These are phyloP conservation scores for Candida ortonii DNA, from an alignment of 805 yeast species.

Conservation along the genomic window DNA sequence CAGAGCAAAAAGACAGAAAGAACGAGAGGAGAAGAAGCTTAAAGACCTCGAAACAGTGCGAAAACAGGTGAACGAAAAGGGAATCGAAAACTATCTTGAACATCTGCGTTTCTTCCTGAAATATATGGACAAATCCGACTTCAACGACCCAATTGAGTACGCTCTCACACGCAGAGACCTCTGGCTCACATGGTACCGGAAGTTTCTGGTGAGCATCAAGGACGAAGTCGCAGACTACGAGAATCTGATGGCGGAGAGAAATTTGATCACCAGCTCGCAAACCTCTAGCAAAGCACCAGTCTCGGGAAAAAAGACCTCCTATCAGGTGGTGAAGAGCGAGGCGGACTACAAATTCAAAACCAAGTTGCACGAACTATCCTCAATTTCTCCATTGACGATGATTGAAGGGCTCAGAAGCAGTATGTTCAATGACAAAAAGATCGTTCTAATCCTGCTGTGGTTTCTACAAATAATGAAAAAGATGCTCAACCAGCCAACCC, in stretches of 20 bases:
- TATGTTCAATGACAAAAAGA: conserved; percentile 30
- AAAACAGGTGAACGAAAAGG: conserved; percentile 18
- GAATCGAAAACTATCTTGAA: conserved; percentile 27
- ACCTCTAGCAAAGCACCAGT: too few species aligned
- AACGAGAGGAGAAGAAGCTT: conserved; percentile 10
- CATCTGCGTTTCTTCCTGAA: conserved; percentile 31
- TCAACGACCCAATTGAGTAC: conserved; percentile 31
- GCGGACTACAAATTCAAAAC: conserved; percentile 14
- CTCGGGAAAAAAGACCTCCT: conserved; percentile 8
- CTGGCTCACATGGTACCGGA: conserved; percentile 30
- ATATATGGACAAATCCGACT: conserved; percentile 33
- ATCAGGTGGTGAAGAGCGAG: conserved; percentile 10
- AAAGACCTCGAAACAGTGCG: conserved; percentile 15
- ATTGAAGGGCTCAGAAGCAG: conserved; percentile 18
- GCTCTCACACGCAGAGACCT: conserved; percentile 32
- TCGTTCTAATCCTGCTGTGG: conserved; percentile 30
- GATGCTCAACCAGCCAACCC: conserved; percentile 24
- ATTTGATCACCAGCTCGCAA: conserved; percentile 1
- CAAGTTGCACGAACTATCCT: conserved; percentile 19
- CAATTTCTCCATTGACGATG: conserved; percentile 15
- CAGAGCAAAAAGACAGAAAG: conserved; percentile 10
- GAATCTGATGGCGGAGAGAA: conserved; percentile 9
- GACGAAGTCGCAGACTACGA: conserved; percentile 20
- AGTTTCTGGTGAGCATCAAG: conserved; percentile 18
- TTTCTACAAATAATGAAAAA: conserved; percentile 28